Conservation (phyloP, 495 filamentous ascomycete genomes). For the Hypoxylon perforatum region DNA sequence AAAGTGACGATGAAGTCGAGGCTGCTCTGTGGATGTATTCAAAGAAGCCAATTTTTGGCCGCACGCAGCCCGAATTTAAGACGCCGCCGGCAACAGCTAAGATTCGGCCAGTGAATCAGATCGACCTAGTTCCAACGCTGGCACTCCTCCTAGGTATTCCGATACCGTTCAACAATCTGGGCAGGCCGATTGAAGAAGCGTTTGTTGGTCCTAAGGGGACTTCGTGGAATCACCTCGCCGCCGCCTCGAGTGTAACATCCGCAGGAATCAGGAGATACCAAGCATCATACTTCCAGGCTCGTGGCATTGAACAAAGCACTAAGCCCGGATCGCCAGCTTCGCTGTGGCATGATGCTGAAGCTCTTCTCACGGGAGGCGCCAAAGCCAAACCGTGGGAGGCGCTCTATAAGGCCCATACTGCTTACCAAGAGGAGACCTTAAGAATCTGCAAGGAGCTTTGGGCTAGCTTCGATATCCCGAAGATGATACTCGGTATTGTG, state of each 20-base stretch:
- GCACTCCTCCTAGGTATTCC: conserved; percentile 88
- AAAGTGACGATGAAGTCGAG: conserved; percentile 93
- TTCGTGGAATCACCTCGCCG: conserved; percentile 78
- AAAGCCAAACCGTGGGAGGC: conserved; percentile 49
- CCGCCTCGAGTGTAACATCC: conserved; percentile 78
- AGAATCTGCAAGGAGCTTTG: conserved; percentile 85
- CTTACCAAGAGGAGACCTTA: conserved; percentile 82
- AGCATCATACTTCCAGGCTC: conserved; percentile 64
- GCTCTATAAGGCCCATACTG: conserved; percentile 69
- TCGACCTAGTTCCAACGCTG: conserved; percentile 93
- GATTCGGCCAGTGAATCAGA: conserved; percentile 87
- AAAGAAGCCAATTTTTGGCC: conserved; percentile 81
- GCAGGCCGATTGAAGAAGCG: conserved; percentile 91
- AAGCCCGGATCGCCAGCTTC: conserved; percentile 63
- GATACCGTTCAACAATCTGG: conserved; percentile 98
- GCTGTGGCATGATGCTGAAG: conserved; percentile 66
- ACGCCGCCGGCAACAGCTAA: conserved; percentile 79
- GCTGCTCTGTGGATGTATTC: conserved; percentile 99
- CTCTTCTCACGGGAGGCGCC: conserved; percentile 42
- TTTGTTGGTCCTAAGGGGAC: conserved; percentile 76
- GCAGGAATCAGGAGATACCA: conserved; percentile 93
- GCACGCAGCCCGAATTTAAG: conserved; percentile 68
- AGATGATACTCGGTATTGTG: conserved; percentile 81
- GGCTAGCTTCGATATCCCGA: conserved; percentile 87
- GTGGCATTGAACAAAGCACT: conserved; percentile 70